Evolutionary conservation across 352 stramenopile species (phyloP), one percentile per base, ranked within the genome.

Genomic region (Globisporangium emineosum): DNA sequence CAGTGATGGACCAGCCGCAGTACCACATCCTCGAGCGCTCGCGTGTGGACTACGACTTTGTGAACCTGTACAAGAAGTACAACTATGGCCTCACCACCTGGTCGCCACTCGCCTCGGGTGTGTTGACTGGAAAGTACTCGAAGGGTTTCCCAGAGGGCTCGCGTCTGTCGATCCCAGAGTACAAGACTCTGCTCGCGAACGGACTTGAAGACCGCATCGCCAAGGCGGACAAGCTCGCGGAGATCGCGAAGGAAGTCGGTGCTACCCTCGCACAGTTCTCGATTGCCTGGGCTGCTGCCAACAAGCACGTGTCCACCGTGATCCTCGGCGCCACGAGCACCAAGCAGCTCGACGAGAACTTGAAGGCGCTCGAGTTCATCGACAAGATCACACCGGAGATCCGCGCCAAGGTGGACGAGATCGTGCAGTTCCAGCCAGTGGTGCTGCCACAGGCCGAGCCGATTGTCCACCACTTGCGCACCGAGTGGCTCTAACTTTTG

Each of bases 101-200:
- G 79, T 90, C 76, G 43, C 81, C 85, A 13, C 66, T 95, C 6
- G 78, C 79, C 2, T 86, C 73, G 12, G 87, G 87, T 29, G 62
- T 94, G 12, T 64, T 95, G 3, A 91, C 87, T 33, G 83, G 83
- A 50, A 94, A 94, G 64, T 94, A 94, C 83, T 89, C 75, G 65
- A 81, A 81, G n/a, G 80, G 78, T 2, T 88, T 91, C 30, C 86
- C 86, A 5, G 83, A 86, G 7, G 85, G 77, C 37, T 95, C 75
- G 17, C 82, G 75, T 69, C 55, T 86, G 42, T 85, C 78, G 30
- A 73, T 87, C 35, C 66, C 76, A 3, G 54, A 68, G 57, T 88
- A 81, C 70, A 87, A 84, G 68, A 60, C 65, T 13, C 67, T 82
- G 69, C 57, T 88, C 40, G 72, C 78, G 65, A 69, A 87, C 63